Percentiles rank a stretch among this genome's conserved stretches.
Conservation (phyloP, 2,329 filamentous ascomycete species). For the Colletotrichum chrysophilum region DNA sequence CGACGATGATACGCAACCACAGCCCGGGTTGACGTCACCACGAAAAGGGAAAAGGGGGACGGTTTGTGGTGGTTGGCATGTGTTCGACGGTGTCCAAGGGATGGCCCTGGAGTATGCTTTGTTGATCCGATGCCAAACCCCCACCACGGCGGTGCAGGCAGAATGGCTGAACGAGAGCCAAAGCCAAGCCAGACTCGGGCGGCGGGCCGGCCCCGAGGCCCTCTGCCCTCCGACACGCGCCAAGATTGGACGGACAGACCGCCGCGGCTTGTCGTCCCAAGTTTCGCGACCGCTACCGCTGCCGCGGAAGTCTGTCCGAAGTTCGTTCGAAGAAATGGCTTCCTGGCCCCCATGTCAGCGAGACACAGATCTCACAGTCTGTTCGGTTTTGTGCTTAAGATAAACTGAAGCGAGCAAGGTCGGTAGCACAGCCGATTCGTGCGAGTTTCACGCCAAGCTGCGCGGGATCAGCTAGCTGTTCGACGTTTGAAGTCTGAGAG, state of each 20-base stretch:
- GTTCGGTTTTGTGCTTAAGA: neutral
- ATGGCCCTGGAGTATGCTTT: neutral
- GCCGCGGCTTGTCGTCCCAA: constrained; percentile 8
- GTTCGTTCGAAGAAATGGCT: neutral
- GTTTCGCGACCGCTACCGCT: neutral
- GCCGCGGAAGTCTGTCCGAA: neutral
- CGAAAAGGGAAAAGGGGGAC: neutral
- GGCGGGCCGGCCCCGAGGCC: constrained; percentile 4
- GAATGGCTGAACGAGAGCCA: neutral
- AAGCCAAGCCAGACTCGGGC: neutral
- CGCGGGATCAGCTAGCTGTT: neutral
- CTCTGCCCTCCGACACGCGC: neutral
- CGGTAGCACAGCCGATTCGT: constrained; percentile 1
- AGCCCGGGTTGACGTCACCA: constrained; percentile 3
- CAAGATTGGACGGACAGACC: constrained; percentile 13
- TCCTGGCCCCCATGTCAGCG: neutral
- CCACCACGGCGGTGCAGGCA: neutral
- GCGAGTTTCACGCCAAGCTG: constrained; percentile 1
- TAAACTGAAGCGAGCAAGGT: neutral
- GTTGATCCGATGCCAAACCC: neutral
- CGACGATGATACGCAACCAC: constrained; percentile 6
- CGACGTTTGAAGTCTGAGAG: neutral
- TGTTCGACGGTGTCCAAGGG: neutral
- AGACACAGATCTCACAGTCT: neutral
- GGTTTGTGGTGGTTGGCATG: neutral